Evolutionary conservation across 805 yeast species (phyloP), one percentile per base, ranked within the genome.

Genomic region (Brettanomyces naardenensis): DNA sequence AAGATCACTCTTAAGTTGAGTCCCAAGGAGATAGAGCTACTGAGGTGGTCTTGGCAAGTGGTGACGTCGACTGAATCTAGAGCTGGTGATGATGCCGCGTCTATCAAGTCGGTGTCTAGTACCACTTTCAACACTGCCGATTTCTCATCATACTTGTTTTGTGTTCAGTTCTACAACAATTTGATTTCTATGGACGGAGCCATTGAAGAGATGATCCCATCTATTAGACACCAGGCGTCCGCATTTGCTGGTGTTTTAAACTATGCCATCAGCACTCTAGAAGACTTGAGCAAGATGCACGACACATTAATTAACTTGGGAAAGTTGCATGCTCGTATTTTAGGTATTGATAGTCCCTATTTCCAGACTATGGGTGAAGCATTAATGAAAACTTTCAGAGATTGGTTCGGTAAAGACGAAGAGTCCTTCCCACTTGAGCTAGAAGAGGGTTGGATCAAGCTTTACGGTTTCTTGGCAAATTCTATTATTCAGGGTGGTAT

Each of bases 191-290:
- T 75, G 71, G 75, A 71, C 46, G 78, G 85, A 0, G 62, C 62
- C 11, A 64, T 86, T 43, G 86, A 79, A 46, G 66, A 63, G 28
- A 53, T 77, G 52, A 83, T 81, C 54, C 94, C 95, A 0, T 75
- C 84, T 5, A 75, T 84, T 45, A 71, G 72, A 44, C 88, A 82
- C 53, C 95, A 86, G 59, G 87, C 92, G 1, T 73, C 76, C 13
- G 73, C 89, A 6, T 80, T 85, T 63, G 87, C 90, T 0, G 88
- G 89, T 4, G 85, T 85, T 15, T 56, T 86, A 48, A 72, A 83
- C 21, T 68, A 76, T 31, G 82, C 89, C 2, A 74, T 85, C 42
- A 59, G 70, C 21, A 76, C 75, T 46, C 62, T 85, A 37, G 88
- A 81, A 38, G 68, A 78, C 45, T 62, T 84, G 37, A 52, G 68